Evolutionary conservation across 768 basidiomycete species (phyloP), one percentile per base, ranked within the genome.

Genomic region (Hirschioporus abietinus): DNA sequence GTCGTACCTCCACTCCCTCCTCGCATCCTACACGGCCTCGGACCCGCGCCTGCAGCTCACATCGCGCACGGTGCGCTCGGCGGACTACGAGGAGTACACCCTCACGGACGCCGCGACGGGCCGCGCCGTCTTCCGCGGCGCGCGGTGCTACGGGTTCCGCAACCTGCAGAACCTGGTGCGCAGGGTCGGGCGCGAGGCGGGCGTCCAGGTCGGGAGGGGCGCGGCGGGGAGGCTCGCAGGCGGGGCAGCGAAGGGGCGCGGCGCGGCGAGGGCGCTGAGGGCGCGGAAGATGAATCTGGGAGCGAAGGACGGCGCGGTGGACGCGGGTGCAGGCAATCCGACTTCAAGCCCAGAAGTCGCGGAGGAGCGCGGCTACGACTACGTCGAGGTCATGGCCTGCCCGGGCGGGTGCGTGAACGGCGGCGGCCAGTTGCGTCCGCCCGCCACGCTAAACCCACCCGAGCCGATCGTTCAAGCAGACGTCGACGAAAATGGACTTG

Each of bases 371-470:
- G 79, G 82, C 58, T 93, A 93, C 74, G 94, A 96, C 78, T 97
- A 95, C 76, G 89, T 96, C 57, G 95, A 97, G 74, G 95, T 99
- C 69, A 99, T 99, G 97, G 97, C 97, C 35, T 99, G 97, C 79
- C 97, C 97, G 0, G 89, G 91, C 0, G 97, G 97, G 20, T 99
- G 97, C 76, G 93, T 97, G 58, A 98, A 98, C 74, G 97, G 97
- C 8, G 97, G 96, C 24, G 97, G 97, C 6, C 97, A 99, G 80
- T 76, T 90, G 65, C 83, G 83, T 73, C 79, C 81, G 18, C 66
- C 66, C 24, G 62, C 66, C 5, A 63, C 66, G 30, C 64, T 68
- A 20, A 67, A 76, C 58, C 68, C 72, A 35, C 70, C 68, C 25
- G 67, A 12, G 42, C 20, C 74, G 74, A 58, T 73, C 73, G 57